Base-by-base conservation (phyloP, 176 grass and related monocot genomes). In the Zizania latifolia region DNA sequence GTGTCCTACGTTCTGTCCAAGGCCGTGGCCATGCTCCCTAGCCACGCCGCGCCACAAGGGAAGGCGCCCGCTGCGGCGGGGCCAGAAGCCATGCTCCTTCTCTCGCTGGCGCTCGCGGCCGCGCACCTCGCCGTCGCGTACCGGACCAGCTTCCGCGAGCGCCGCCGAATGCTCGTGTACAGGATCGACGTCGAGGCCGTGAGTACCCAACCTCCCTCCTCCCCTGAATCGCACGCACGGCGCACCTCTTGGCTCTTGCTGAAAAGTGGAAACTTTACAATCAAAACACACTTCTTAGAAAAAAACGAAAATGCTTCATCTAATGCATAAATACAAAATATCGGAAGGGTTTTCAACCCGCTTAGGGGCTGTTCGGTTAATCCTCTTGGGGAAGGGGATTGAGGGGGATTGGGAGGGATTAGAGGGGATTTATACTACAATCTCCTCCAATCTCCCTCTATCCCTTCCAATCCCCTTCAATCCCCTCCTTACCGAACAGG, bases 121-220 rank as follows among this genome's bases (percentile, higher is more conserved):
- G 94, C 94, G 58, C 94, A 97, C 80, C 23, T 97, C 30, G 90
- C 77, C 51, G 88, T 75, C 10, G 94, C 94, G 8, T 97, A 97
- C 69, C 88, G 94, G 61, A 86, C 94, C 62, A 97, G 86, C 68
- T 97, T 86, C 86, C 70, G 88, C 70, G 90, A 97, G 86, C 91
- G 94, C 38, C 80, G 90, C 16, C 92, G 92, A n/a, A 31, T 92
- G 80, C 85, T 93, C 61, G 90, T 97, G 1, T 93, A 97, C 74
- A 85, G 78, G 79, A 97, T 97, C 83, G 94, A 97, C 79, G 82
- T 92, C n/a, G 94, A 97, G 35, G 94, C 94, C 2, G 94, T 97
- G 70, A 84, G 85, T 81, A 31, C 43, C n/a, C 9, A 5, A 46
- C 5, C 62, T n/a, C n/a, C 33, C 39, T 43, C 43, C 29, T 11